Conservation (phyloP, 1,284 basidiomycete species). For the Waitea zeae region DNA sequence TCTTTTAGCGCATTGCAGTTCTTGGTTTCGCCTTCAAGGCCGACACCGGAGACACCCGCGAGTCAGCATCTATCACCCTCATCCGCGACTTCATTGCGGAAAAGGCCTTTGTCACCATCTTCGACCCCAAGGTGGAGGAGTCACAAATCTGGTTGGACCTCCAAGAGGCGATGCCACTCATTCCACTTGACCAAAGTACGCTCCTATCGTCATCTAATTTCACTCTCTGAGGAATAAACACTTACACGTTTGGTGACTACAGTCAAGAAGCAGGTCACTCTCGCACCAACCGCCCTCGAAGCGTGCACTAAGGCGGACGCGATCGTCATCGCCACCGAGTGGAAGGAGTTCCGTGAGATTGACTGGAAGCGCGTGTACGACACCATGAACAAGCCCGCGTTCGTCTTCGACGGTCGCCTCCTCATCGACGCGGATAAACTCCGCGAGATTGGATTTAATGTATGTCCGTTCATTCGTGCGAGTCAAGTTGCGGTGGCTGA, state of each 20-base stretch:
- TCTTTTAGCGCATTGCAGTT: constrained; percentile 73
- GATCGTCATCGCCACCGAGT: constrained; percentile 86
- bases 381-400: constrained; percentile 91
- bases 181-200: constrained; percentile 43
- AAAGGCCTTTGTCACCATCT: constrained; percentile 73
- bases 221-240: neutral
- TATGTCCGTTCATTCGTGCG: too few species aligned
- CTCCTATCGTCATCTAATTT: constrained; percentile 7
- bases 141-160: constrained; percentile 67
- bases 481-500: too few species aligned
- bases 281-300: constrained; percentile 63
- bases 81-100: constrained; percentile 89
- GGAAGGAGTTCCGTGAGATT: constrained; percentile 89
- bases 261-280: constrained; percentile 82
- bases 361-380: constrained; percentile 81
- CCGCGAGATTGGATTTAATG: constrained; percentile 85
- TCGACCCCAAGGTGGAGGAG: constrained; percentile 77
- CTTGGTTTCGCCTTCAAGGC: constrained; percentile 96
- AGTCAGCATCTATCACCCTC: constrained; percentile 92
- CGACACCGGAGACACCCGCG: constrained; percentile 93
- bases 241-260: constrained; percentile 2
- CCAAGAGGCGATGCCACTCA: constrained; percentile 40
- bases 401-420: constrained; percentile 85
- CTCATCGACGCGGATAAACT: constrained; percentile 72
- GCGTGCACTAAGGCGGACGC: constrained; percentile 86